These are phyloP conservation scores for Taiozyma onychis DNA, from an alignment of 1,139 yeast species.

Conservation along the genomic window DNA sequence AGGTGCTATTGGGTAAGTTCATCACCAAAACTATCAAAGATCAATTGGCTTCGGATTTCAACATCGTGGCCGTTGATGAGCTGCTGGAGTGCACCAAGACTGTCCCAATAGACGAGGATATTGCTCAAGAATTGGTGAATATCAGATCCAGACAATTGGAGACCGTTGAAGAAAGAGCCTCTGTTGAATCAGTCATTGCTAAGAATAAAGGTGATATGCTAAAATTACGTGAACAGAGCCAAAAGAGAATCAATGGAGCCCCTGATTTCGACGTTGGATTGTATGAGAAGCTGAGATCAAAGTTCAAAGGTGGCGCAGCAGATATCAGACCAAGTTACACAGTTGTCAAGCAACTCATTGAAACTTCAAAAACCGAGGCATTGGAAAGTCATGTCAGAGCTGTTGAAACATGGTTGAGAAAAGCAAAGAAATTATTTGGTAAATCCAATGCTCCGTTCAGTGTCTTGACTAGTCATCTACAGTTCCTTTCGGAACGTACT, in stretches of 20 bases:
- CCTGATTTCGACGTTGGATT: conserved; percentile 1
- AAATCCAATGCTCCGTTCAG: conserved; percentile 30
- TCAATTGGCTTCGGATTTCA: conserved; percentile 22
- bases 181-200: conserved; percentile 19
- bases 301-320: conserved; percentile 24
- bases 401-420: conserved; percentile 43
- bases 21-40: conserved; percentile 26
- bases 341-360: conserved; percentile 23
- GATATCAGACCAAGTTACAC: conserved; percentile 28
- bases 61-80: conserved; percentile 18
- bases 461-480: conserved; percentile 29
- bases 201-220: background rate
- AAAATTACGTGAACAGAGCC: background rate
- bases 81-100: conserved; percentile 17
- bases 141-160: conserved; percentile 21
- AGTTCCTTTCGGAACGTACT: conserved; percentile 30
- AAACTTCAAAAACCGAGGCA: conserved; percentile 16
- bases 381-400: conserved; percentile 22
- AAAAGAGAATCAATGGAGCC: background rate
- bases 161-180: conserved; percentile 27
- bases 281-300: conserved; percentile 9
- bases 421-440: conserved; percentile 34
- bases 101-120: conserved; percentile 21
- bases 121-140: conserved; percentile 16
- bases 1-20: conserved; percentile 16